These are phyloP conservation scores for Cercospora sojina DNA, from an alignment of 2,329 filamentous ascomycete genomes.

Conservation along the genomic window DNA sequence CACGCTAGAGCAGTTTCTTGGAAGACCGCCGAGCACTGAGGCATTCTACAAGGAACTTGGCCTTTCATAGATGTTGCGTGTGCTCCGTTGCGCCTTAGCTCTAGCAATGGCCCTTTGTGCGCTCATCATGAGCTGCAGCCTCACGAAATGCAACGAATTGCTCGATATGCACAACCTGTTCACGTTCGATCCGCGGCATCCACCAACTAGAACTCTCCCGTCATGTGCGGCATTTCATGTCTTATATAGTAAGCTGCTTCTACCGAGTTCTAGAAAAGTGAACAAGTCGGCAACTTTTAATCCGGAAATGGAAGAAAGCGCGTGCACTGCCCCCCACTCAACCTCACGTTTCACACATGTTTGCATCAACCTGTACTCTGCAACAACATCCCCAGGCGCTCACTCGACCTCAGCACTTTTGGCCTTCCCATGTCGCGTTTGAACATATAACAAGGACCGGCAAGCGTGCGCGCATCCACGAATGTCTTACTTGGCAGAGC, in stretches of 20 bases:
- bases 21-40: slow-evolving; percentile 71
- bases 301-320: slow-evolving; percentile 7
- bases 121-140: background rate
- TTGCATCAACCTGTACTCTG: background rate
- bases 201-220: background rate
- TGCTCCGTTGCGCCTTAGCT: background rate
- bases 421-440: background rate
- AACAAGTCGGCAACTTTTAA: background rate
- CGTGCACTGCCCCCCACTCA: slow-evolving; percentile 5
- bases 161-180: background rate
- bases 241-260: slow-evolving; percentile 4
- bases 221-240: background rate
- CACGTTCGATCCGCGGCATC: background rate
- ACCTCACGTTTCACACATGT: background rate
- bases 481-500: slow-evolving; percentile 43
- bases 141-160: background rate
- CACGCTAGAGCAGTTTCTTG: slow-evolving; percentile 74
- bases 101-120: background rate
- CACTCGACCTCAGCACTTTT: background rate
- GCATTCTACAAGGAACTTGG: slow-evolving; percentile 80
- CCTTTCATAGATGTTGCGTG: slow-evolving; percentile 26
- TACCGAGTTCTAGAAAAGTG: slow-evolving; percentile 3
- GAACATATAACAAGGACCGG: background rate
- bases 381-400: background rate
- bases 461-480: background rate